Percentiles rank a stretch among this genome's conserved stretches.
Evolutionary conservation across 768 basidiomycete species (phyloP).

Genomic region (Lactifluus piperatus): DNA sequence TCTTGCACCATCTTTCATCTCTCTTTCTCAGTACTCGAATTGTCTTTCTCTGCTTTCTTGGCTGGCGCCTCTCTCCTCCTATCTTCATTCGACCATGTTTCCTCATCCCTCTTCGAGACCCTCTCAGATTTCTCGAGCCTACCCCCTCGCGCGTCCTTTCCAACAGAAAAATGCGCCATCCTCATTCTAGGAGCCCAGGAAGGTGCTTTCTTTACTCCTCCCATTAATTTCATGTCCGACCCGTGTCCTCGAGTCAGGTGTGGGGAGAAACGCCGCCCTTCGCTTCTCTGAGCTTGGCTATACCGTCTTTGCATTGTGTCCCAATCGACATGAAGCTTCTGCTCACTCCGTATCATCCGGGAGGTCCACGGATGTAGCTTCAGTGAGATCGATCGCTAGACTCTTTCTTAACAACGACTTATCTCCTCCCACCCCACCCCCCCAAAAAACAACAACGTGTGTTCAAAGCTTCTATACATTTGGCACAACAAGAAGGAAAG

Average conservation of each 20-base stretch:
- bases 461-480: constrained; percentile 25
- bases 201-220: constrained; percentile 19
- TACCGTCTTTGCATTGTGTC: constrained; percentile 28
- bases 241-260: constrained; percentile 21
- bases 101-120: constrained; percentile 11
- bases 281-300: constrained; percentile 29
- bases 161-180: constrained; percentile 25
- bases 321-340: constrained; percentile 16
- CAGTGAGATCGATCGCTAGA: constrained; percentile 20
- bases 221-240: not conserved
- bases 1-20: not conserved
- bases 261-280: constrained; percentile 26
- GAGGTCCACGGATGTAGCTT: constrained; percentile 19
- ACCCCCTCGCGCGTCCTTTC: constrained; percentile 22
- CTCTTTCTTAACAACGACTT: not conserved
- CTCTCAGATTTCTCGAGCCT: constrained; percentile 16
- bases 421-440: not conserved
- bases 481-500: constrained; percentile 29
- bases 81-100: constrained; percentile 14
- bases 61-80: constrained; percentile 12
- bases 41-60: constrained; percentile 14
- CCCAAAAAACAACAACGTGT: not conserved
- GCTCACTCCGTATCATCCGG: not conserved
- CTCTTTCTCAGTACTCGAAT: constrained; percentile 3
- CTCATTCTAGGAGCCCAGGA: constrained; percentile 27